Evolutionary conservation across 176 grass and related monocot genomes (phyloP).

Genomic region (Bolboschoenus planiculmis): DNA sequence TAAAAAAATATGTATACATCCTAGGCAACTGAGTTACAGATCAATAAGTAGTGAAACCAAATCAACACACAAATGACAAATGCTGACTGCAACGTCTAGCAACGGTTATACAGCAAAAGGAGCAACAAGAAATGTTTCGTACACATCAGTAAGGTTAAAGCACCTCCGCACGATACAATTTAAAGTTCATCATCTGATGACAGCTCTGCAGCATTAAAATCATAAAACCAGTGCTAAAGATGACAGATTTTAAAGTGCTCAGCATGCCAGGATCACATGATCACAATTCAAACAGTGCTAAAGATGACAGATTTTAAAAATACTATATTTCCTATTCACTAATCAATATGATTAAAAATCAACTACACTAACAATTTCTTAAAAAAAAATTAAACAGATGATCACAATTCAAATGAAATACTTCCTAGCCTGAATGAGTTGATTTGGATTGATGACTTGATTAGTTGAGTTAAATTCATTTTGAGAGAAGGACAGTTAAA

Average conservation of each 20-base stretch:
- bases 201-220: neutral
- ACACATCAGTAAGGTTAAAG: neutral
- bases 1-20: constrained; percentile 12
- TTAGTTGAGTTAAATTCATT: neutral
- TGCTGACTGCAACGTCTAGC: neutral
- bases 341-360: neutral
- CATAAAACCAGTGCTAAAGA: neutral
- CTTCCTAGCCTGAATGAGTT: neutral
- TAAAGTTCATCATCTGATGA: neutral
- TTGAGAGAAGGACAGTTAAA: too few relatives aligned
- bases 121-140: neutral
- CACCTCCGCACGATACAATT: neutral
- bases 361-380: neutral
- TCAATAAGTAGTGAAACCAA: neutral
- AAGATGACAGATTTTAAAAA: neutral
- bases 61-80: constrained; percentile 15
- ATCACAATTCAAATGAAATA: neutral
- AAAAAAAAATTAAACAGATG: neutral
- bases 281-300: too few relatives aligned
- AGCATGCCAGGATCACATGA: neutral
- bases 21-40: neutral
- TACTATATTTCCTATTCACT: neutral
- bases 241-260: neutral
- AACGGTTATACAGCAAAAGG: neutral
- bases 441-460: neutral